A percentile compares a stretch with the other conserved stretches of the same genome.
Conservation (phyloP, 164 flowering plant species). For the Chimonanthus praecox region DNA sequence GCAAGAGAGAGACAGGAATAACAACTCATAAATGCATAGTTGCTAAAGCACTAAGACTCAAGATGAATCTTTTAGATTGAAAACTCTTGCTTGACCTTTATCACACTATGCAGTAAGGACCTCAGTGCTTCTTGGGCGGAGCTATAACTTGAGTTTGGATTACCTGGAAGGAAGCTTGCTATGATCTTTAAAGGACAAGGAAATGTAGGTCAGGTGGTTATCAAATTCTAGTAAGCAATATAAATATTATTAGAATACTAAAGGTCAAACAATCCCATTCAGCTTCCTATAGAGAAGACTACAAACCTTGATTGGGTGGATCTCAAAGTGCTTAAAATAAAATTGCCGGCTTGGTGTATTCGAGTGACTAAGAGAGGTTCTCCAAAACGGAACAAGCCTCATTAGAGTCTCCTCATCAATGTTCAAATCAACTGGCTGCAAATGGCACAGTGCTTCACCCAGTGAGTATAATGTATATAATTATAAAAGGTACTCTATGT, state of each 20-base stretch:
- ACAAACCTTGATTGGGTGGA: conserved; percentile 88
- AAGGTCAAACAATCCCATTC: neutral
- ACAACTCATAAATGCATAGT: neutral
- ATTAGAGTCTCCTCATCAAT: conserved; percentile 93
- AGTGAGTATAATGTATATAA: neutral
- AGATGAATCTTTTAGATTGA: neutral
- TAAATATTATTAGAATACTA: neutral
- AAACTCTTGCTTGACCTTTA: conserved; percentile 53
- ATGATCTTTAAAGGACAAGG: conserved; percentile 41
- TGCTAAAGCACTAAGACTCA: neutral
- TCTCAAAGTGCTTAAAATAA: conserved; percentile 94
- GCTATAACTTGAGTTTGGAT: conserved; percentile 64
- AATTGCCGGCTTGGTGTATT: conserved; percentile 52
- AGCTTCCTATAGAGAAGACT: neutral
- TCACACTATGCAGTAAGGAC: conserved; percentile 83
- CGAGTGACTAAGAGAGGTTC: conserved; percentile 70
- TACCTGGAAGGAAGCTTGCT: conserved; percentile 87
- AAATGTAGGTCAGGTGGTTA: conserved; percentile 12
- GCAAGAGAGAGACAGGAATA: neutral
- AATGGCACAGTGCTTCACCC: conserved; percentile 1
- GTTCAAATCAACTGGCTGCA: conserved; percentile 82
- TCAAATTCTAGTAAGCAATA: neutral
- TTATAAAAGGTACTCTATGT: neutral
- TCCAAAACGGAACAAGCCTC: conserved; percentile 88
- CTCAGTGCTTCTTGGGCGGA: conserved; percentile 85